Evolutionary conservation across 257 asterid genomes (phyloP), one percentile per base, ranked within the genome.

Genomic region (Anisodus acutangulus): DNA sequence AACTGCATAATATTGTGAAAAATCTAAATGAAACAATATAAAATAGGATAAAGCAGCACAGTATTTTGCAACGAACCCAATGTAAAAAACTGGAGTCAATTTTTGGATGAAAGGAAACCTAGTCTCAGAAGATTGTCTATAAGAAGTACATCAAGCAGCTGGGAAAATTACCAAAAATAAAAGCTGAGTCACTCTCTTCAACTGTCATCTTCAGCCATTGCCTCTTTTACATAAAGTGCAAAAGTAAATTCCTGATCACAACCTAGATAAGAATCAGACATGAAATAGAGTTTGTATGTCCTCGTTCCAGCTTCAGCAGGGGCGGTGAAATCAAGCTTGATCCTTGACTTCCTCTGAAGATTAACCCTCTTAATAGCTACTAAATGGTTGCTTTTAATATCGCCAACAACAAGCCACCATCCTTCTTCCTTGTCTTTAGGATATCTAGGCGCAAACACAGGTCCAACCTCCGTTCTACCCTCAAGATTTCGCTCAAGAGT

Each of bases 351-450:
- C 87, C 87, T 89, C 57, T 85, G 90, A 1, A 89, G 83, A 41
- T 69, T 81, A 72, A 89, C 88, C 80, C 87, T 89, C 78, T 89
- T 87, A 26, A 85, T 89, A 15, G 90, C 91, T 8, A 89, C 83
- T 4, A 89, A 47, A 45, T 87, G 88, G 84, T 85, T 87, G 55
- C 84, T 89, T 31, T 81, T 85, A 39, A 82, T 72, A 22, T 87
- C 91, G 0, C 91, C 91, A 9, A 87, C 82, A 72, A 89, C 90
- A 53, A 87, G 86, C 91, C 91, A 89, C 91, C 90, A 85, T 41
- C 90, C 90, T 81, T 89, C 91, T 71, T 89, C 90, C 81, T 87
- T 89, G 35, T 76, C 80, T 66, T 81, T 87, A 15, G 91, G 91
- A 62, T 85, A 89, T 45, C 88, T 85, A 10, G 82, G 90, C 9